These are phyloP conservation scores for Cudoniella acicularis DNA, from an alignment of 495 filamentous ascomycete species.

Conservation along the genomic window DNA sequence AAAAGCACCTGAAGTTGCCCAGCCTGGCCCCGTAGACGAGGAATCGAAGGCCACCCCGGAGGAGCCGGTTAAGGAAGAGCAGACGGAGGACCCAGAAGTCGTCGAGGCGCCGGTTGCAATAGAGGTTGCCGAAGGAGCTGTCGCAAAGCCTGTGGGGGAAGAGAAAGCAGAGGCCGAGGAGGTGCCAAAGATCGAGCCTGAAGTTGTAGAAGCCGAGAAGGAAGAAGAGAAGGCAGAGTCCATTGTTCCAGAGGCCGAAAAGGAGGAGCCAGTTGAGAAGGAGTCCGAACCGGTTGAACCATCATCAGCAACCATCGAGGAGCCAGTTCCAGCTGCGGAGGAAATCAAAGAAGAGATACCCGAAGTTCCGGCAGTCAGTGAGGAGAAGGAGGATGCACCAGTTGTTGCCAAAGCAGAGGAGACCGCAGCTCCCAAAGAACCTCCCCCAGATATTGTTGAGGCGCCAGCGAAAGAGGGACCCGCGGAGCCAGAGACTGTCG, in stretches of 20 bases:
- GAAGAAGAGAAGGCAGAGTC: conserved; percentile 7
- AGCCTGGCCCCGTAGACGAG: neutral
- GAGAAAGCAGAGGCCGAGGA: conserved; percentile 17
- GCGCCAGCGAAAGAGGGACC: neutral
- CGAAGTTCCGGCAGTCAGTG: neutral
- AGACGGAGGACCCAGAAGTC: conserved; percentile 7
- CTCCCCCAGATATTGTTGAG: conserved; percentile 1
- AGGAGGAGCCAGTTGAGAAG: conserved; percentile 10
- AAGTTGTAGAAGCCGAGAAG: conserved; percentile 5
- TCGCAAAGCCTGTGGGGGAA: neutral
- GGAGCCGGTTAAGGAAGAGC: conserved; percentile 1
- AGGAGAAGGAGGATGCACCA: conserved; percentile 1
- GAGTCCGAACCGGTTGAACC: conserved; percentile 4
- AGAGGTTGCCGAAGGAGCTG: conserved; percentile 29
- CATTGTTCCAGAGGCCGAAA: conserved; percentile 2
- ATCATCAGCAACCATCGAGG: conserved; percentile 1
- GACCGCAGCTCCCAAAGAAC: conserved; percentile 13
- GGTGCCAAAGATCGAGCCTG: conserved; percentile 2
- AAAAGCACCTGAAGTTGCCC: neutral
- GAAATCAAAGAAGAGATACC: conserved; percentile 3
- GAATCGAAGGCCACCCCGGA: neutral
- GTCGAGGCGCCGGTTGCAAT: conserved; percentile 15
- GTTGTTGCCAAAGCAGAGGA: conserved; percentile 12
- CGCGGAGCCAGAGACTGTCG: neutral
- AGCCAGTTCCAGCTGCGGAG: conserved; percentile 8